Evolutionary conservation across 108 stramenopile species (phyloP).

Genomic region (Fragilaria crotonensis): DNA sequence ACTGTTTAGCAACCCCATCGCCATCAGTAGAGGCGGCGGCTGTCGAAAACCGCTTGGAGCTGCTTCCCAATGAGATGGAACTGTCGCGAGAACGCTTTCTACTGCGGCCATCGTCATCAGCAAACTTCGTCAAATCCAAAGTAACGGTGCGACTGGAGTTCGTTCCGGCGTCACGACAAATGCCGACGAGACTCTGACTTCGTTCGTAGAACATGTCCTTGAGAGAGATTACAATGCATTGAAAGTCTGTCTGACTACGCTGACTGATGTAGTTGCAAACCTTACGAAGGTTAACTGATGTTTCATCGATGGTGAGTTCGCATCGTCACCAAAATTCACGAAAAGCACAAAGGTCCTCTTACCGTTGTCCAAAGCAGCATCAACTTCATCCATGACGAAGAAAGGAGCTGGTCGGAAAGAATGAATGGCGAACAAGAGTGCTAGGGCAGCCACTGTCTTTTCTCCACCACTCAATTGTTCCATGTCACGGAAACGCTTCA

Average conservation of each 20-base stretch:
- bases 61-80: no score
- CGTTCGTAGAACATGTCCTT: slow-evolving; percentile 97
- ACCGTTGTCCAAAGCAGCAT: slow-evolving; percentile 82
- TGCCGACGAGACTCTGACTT: slow-evolving; percentile 83
- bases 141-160: slow-evolving; percentile 77
- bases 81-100: no score
- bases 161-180: slow-evolving; percentile 83
- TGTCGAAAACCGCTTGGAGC: no score
- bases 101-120: slow-evolving; percentile 15
- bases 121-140: slow-evolving; percentile 75
- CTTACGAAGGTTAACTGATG: slow-evolving; percentile 92
- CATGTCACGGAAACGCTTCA: slow-evolving; percentile 99
- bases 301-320: slow-evolving; percentile 48
- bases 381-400: slow-evolving; percentile 99
- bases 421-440: slow-evolving; percentile 98
- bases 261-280: slow-evolving; percentile 97
- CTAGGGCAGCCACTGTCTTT: slow-evolving; percentile 97
- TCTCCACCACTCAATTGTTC: slow-evolving; percentile 99
- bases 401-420: slow-evolving; percentile 92
- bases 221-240: slow-evolving; percentile 98
- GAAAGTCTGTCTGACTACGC: slow-evolving; percentile 81
- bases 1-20: no score
- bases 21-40: no score
- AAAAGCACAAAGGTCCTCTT: slow-evolving; percentile 5
- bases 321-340: no score